Evolutionary conservation across 306 rosid species (phyloP).

Genomic region (Gleditsia sinensis): DNA sequence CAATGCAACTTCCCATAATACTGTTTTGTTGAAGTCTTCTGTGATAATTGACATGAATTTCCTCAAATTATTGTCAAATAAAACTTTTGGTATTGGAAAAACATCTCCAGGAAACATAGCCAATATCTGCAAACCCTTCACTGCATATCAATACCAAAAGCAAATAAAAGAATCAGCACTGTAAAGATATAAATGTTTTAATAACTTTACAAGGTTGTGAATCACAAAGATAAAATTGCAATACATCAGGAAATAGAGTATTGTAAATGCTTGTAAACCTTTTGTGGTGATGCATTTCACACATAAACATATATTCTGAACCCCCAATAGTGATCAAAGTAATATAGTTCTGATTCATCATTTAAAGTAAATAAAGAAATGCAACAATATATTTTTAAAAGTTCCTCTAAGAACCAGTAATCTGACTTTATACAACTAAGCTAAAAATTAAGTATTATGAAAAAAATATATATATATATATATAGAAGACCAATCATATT

Average conservation of each 20-base stretch:
- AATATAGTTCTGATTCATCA: not conserved
- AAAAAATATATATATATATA: no score
- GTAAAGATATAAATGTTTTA: constrained; percentile 11
- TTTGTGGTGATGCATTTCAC: not conserved
- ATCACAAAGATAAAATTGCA: constrained; percentile 4
- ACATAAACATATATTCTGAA: not conserved
- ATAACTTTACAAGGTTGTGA: constrained; percentile 19
- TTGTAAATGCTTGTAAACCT: not conserved
- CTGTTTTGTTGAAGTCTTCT: constrained; percentile 48
- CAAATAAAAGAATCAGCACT: constrained; percentile 27
- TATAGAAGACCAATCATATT: not conserved
- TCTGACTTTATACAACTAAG: not conserved
- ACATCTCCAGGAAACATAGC: constrained; percentile 69
- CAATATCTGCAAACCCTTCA: constrained; percentile 78
- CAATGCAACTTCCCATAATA: constrained; percentile 71
- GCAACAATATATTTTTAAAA: not conserved
- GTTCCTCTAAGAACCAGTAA: constrained; percentile 7
- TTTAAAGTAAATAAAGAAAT: not conserved
- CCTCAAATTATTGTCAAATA: constrained; percentile 64
- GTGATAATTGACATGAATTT: constrained; percentile 70
- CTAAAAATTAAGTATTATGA: not conserved
- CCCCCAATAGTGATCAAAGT: not conserved
- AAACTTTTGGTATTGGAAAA: constrained; percentile 57
- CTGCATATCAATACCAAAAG: constrained; percentile 54
- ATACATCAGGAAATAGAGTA: not conserved